phyloP scores from a whole-genome alignment of 768 basidiomycete species.

The Lactarius trivialis region DNA sequence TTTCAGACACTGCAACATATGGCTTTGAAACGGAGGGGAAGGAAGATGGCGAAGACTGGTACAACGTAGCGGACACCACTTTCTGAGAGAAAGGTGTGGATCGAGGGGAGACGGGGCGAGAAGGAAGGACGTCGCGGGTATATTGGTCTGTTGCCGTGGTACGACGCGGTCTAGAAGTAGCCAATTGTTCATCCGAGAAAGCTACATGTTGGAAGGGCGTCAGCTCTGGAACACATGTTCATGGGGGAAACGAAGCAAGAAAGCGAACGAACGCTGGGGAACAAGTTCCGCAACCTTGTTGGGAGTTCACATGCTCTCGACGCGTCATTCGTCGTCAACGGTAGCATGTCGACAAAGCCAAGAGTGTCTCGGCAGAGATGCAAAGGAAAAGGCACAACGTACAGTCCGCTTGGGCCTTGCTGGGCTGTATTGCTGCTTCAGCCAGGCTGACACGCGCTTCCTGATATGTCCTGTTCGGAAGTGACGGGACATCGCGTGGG shows the following conservation, averaged over 20 bases:
- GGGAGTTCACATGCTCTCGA: not conserved
- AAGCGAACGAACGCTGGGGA: not conserved
- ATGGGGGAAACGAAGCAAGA: not conserved
- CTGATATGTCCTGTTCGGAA: not conserved
- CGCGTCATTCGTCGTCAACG: not conserved
- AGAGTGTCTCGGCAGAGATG: not conserved
- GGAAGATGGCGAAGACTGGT: not conserved
- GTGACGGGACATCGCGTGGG: not conserved
- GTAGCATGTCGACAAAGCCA: not conserved
- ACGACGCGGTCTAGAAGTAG: not conserved
- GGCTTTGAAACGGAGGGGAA: constrained; percentile 1
- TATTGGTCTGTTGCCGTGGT: not conserved
- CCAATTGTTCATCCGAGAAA: not conserved
- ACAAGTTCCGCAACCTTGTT: not conserved
- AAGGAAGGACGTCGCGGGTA: constrained; percentile 11
- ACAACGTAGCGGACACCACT: not conserved
- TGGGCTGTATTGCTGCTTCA: constrained; percentile 3
- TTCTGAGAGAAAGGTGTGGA: not conserved
- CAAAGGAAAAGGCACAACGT: constrained; percentile 1
- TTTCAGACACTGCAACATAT: not conserved
- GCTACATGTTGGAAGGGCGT: constrained; percentile 3
- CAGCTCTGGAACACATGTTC: not conserved
- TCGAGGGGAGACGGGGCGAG: constrained; percentile 10
- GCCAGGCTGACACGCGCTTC: not conserved
- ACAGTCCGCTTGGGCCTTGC: not conserved